Evolutionary conservation across 2,329 filamentous ascomycete species (phyloP).

Genomic region (Verticillium zaregamsianum): DNA sequence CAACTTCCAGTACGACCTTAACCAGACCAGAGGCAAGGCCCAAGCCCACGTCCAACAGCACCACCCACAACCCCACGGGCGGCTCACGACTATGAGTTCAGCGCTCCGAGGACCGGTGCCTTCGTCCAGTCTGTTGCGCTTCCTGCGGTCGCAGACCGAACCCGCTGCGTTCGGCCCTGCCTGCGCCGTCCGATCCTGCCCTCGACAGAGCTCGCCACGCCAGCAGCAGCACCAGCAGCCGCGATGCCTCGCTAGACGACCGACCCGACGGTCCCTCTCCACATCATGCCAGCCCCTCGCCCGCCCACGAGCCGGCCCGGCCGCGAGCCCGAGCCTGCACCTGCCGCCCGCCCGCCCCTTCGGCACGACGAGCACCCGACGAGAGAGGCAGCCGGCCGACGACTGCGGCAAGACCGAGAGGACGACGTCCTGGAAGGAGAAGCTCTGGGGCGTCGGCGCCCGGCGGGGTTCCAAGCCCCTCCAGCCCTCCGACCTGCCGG

Average conservation of each 20-base stretch:
- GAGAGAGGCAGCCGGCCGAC: constrained; percentile 20
- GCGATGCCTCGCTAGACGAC: constrained; percentile 1
- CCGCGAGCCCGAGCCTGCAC: constrained; percentile 2
- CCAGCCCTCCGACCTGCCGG: constrained; percentile 56
- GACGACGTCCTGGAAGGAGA: constrained; percentile 41
- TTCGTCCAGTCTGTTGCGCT: constrained; percentile 60
- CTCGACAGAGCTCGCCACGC: neutral
- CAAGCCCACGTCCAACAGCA: neutral
- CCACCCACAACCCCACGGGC: neutral
- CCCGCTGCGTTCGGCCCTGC: constrained; percentile 28
- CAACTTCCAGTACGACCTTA: neutral
- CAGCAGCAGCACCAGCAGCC: neutral
- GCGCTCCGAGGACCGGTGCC: constrained; percentile 41
- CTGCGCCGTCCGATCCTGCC: constrained; percentile 38
- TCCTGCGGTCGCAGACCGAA: constrained; percentile 68
- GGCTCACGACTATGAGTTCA: constrained; percentile 27
- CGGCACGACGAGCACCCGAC: constrained; percentile 21
- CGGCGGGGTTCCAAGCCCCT: constrained; percentile 35
- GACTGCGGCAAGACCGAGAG: constrained; percentile 18
- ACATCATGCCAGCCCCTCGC: neutral
- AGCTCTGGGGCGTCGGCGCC: constrained; percentile 38
- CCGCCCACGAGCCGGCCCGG: neutral
- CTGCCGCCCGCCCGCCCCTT: constrained; percentile 12
- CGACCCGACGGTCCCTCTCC: constrained; percentile 11
- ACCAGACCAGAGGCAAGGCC: neutral